Percentiles rank a stretch among this genome's conserved stretches.
Conservation (phyloP, 2,329 filamentous ascomycete species). For the Ilyonectria sp. region DNA sequence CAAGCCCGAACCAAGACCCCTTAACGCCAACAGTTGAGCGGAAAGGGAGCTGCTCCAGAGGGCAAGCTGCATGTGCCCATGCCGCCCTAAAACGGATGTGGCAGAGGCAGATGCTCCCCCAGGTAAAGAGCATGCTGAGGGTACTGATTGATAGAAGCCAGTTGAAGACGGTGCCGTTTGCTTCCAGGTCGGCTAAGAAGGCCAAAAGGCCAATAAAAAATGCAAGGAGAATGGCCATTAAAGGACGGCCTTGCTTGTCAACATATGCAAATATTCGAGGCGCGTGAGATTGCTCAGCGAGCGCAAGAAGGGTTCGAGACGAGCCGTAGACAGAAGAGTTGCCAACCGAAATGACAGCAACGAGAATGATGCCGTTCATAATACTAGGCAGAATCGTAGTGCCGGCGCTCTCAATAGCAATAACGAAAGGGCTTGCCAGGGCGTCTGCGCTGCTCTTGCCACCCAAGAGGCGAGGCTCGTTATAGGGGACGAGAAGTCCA, state of each 20-base stretch:
- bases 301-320: neutral
- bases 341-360: slow-evolving; percentile 91
- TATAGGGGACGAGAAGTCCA: slow-evolving; percentile 84
- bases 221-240: slow-evolving; percentile 52
- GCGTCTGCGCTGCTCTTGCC: slow-evolving; percentile 71
- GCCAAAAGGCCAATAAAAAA: slow-evolving; percentile 62
- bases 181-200: neutral
- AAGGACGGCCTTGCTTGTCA: neutral
- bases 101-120: slow-evolving; percentile 76
- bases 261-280: slow-evolving; percentile 51
- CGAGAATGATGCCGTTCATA: slow-evolving; percentile 95
- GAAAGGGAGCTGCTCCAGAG: slow-evolving; percentile 84
- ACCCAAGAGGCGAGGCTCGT: slow-evolving; percentile 74
- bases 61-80: slow-evolving; percentile 78
- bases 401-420: slow-evolving; percentile 87
- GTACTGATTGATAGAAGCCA: slow-evolving; percentile 76
- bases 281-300: slow-evolving; percentile 69
- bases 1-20: slow-evolving; percentile 88
- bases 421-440: slow-evolving; percentile 91
- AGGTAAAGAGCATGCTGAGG: slow-evolving; percentile 76
- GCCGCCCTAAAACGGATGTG: slow-evolving; percentile 91
- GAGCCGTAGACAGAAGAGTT: slow-evolving; percentile 93
- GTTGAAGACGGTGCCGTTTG: neutral
- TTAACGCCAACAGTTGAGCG: slow-evolving; percentile 81
- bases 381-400: slow-evolving; percentile 85